These are phyloP conservation scores for Castanea crenata DNA, from an alignment of 306 rosid species.

Conservation along the genomic window DNA sequence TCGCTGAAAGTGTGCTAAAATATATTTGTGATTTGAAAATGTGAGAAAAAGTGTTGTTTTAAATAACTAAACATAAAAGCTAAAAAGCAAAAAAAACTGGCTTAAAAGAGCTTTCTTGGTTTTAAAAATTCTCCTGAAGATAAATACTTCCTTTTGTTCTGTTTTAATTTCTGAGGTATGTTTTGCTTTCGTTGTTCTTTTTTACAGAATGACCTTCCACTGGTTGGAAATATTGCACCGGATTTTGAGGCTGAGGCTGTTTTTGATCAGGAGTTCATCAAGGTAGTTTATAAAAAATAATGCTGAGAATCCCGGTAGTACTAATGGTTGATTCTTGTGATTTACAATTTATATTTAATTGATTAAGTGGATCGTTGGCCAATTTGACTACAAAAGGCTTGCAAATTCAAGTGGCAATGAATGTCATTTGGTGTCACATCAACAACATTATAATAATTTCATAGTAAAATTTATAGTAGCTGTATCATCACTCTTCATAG, in stretches of 20 bases:
- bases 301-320: not conserved
- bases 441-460: not conserved
- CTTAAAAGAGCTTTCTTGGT: too few relatives aligned
- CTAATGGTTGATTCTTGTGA: not conserved
- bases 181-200: not conserved
- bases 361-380: not conserved
- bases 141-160: not conserved
- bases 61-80: too few relatives aligned
- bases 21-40: too few relatives aligned
- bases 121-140: not conserved
- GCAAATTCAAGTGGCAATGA: too few relatives aligned
- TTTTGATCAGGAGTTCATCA: conserved; percentile 87
- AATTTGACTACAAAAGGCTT: not conserved
- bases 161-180: not conserved
- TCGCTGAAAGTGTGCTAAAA: too few relatives aligned
- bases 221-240: conserved; percentile 77
- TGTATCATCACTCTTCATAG: too few relatives aligned
- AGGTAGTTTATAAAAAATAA: conserved; percentile 25
- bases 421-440: too few relatives aligned
- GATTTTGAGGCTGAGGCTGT: conserved; percentile 97
- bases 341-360: not conserved
- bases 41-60: too few relatives aligned
- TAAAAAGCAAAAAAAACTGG: too few relatives aligned
- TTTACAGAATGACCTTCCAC: conserved; percentile 53
- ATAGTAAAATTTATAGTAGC: too few relatives aligned